Evolutionary conservation across 306 rosid genomes (phyloP).

Genomic region (Quercus suber): DNA sequence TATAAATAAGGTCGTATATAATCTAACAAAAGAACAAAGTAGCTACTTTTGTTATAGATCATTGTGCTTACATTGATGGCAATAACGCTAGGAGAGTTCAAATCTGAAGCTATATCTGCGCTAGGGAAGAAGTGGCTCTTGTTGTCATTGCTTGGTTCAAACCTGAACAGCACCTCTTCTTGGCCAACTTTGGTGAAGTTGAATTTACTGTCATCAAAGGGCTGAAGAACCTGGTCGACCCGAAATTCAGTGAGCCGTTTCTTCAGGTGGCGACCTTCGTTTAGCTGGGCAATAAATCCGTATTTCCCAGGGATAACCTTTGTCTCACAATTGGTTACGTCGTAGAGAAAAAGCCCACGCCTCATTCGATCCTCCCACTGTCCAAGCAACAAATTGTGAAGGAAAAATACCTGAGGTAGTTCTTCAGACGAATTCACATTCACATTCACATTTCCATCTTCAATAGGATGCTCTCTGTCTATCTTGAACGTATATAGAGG

Average conservation of each 20-base stretch:
- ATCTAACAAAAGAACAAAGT: too few species aligned
- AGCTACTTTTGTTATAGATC: too few species aligned
- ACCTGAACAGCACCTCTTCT: conserved; percentile 32
- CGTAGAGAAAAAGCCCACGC: conserved; percentile 25
- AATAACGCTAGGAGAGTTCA: too few species aligned
- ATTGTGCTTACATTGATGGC: too few species aligned
- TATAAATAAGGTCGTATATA: too few species aligned
- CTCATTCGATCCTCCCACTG: conserved; percentile 33
- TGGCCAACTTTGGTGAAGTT: conserved; percentile 36
- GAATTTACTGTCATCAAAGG: conserved; percentile 29
- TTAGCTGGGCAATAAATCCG: conserved; percentile 36
- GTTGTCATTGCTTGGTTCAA: conserved; percentile 18
- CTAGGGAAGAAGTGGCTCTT: too few species aligned
- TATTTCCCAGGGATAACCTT: conserved; percentile 26
- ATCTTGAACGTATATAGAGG: too few species aligned
- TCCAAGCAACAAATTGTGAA: conserved; percentile 28
- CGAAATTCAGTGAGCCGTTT: conserved; percentile 29
- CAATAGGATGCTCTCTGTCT: too few species aligned
- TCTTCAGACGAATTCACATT: neutral
- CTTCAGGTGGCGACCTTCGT: conserved; percentile 31
- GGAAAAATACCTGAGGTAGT: conserved; percentile 13
- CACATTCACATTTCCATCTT: too few species aligned
- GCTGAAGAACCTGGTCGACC: conserved; percentile 31
- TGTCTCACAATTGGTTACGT: conserved; percentile 22
- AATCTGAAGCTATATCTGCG: too few species aligned